A percentile compares a stretch with the other conserved stretches of the same genome.
phyloP scores from a whole-genome alignment of 495 filamentous ascomycete genomes.

The Trichoderma erinaceum region DNA sequence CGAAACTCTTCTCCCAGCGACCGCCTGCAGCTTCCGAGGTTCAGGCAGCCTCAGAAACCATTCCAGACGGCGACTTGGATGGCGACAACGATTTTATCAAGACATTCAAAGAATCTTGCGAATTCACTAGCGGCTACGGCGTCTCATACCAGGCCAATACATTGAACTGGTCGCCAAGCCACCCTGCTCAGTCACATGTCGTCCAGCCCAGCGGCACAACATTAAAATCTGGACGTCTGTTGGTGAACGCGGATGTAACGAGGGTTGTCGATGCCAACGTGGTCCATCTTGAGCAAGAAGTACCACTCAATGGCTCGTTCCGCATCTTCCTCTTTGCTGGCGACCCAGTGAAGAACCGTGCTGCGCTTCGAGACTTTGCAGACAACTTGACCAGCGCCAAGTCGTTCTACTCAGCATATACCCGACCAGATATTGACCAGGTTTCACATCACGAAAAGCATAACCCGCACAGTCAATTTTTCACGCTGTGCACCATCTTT shows the following conservation, averaged over 20 bases:
- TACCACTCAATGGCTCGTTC: conserved; percentile 82
- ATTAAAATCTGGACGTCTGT: conserved; percentile 61
- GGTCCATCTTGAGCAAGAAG: conserved; percentile 80
- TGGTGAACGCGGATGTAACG: conserved; percentile 71
- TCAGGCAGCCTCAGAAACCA: conserved; percentile 33
- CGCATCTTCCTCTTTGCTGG: conserved; percentile 80
- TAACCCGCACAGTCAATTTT: conserved; percentile 77
- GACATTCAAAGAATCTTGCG: conserved; percentile 65
- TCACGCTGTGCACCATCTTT: conserved; percentile 70
- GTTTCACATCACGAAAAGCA: conserved; percentile 74
- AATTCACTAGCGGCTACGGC: conserved; percentile 65
- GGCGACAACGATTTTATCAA: conserved; percentile 64
- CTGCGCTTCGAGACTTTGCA: conserved; percentile 63
- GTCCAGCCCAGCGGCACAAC: conserved; percentile 58
- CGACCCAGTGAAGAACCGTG: conserved; percentile 49
- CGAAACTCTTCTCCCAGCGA: conserved; percentile 58
- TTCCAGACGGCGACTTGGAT: conserved; percentile 20
- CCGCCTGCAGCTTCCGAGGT: conserved; percentile 48
- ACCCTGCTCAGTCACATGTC: conserved; percentile 63
- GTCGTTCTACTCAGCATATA: conserved; percentile 65
- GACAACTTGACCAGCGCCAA: conserved; percentile 53
- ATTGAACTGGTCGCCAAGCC: conserved; percentile 58
- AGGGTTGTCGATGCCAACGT: conserved; percentile 79
- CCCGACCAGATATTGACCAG: conserved; percentile 51
- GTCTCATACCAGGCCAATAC: conserved; percentile 58